Conservation (phyloP, 2,329 filamentous ascomycete genomes). For the Coniochaeta sp. region DNA sequence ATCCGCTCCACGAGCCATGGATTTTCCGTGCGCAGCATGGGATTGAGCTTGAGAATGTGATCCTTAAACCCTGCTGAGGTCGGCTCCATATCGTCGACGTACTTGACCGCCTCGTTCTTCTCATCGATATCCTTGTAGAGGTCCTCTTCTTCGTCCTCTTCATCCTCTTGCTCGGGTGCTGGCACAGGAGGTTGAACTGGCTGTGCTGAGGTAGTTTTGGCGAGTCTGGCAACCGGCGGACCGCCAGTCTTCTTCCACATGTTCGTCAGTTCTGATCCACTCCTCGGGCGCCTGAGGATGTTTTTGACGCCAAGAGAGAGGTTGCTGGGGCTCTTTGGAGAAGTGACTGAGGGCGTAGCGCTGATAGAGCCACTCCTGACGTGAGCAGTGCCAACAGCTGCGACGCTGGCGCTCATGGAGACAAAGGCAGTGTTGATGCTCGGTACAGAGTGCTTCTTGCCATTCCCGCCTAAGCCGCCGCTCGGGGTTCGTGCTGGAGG, state of each 20-base stretch:
- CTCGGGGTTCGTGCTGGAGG: constrained; percentile 44
- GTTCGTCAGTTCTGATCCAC: constrained; percentile 46
- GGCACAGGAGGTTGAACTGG: neutral
- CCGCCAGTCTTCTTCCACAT: constrained; percentile 48
- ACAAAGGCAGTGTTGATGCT: constrained; percentile 54
- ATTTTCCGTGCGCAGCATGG: constrained; percentile 49
- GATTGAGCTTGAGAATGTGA: constrained; percentile 68
- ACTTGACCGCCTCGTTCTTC: constrained; percentile 53
- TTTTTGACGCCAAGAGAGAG: constrained; percentile 37
- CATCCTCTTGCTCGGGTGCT: constrained; percentile 27
- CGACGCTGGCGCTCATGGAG: constrained; percentile 46
- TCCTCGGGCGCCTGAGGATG: constrained; percentile 45
- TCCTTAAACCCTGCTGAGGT: constrained; percentile 69
- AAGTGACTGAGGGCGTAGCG: constrained; percentile 38
- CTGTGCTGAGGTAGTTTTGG: constrained; percentile 20
- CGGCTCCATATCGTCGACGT: constrained; percentile 62
- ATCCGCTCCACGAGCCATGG: constrained; percentile 70
- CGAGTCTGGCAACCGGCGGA: constrained; percentile 43
- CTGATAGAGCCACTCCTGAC: constrained; percentile 55
- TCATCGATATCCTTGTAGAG: constrained; percentile 59
- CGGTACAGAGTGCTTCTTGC: constrained; percentile 40
- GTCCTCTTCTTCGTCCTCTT: constrained; percentile 48
- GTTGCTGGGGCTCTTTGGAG: constrained; percentile 45
- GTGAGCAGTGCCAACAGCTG: constrained; percentile 47
- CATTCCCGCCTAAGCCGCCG: constrained; percentile 26